Conservation (phyloP, 2,329 filamentous ascomycete species). For the Alternaria consortialis region DNA sequence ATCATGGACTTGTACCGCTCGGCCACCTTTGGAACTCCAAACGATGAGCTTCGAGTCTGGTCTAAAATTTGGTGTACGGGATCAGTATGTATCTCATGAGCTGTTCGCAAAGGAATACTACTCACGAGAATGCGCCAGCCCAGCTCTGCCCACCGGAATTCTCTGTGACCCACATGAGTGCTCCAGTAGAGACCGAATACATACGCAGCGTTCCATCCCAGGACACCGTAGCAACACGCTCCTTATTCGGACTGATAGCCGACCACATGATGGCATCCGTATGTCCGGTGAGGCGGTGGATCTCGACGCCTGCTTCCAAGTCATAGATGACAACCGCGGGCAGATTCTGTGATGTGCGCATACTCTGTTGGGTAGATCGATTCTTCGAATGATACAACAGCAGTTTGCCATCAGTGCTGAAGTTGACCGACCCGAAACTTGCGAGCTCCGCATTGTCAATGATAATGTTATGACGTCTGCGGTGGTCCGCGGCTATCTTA, state of each 20-base stretch:
- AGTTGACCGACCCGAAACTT: slow-evolving; percentile 22
- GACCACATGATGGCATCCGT: slow-evolving; percentile 41
- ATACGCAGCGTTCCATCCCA: slow-evolving; percentile 44
- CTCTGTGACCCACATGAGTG: slow-evolving; percentile 30
- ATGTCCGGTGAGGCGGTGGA: slow-evolving; percentile 33
- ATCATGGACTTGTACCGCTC: slow-evolving; percentile 27
- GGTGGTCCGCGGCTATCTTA: slow-evolving; percentile 30
- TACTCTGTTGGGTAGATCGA: slow-evolving; percentile 18
- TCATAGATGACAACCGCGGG: slow-evolving; percentile 35
- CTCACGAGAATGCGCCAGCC: slow-evolving; percentile 36
- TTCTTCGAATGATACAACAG: slow-evolving; percentile 30
- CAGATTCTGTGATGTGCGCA: slow-evolving; percentile 12
- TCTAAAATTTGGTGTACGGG: not conserved
- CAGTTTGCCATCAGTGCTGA: slow-evolving; percentile 31
- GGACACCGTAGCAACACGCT: slow-evolving; percentile 36
- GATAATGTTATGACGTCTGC: slow-evolving; percentile 31
- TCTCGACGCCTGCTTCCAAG: slow-evolving; percentile 20
- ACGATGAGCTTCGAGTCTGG: slow-evolving; percentile 35
- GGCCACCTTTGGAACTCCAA: slow-evolving; percentile 32
- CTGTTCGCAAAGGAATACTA: not conserved
- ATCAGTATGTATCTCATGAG: not conserved
- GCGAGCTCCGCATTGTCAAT: slow-evolving; percentile 26
- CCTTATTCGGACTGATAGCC: slow-evolving; percentile 34
- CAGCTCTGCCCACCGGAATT: slow-evolving; percentile 31
- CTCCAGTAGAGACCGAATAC: slow-evolving; percentile 29